phyloP scores from a whole-genome alignment of 177 flowering plant genomes.

The Vitis hybrid region DNA sequence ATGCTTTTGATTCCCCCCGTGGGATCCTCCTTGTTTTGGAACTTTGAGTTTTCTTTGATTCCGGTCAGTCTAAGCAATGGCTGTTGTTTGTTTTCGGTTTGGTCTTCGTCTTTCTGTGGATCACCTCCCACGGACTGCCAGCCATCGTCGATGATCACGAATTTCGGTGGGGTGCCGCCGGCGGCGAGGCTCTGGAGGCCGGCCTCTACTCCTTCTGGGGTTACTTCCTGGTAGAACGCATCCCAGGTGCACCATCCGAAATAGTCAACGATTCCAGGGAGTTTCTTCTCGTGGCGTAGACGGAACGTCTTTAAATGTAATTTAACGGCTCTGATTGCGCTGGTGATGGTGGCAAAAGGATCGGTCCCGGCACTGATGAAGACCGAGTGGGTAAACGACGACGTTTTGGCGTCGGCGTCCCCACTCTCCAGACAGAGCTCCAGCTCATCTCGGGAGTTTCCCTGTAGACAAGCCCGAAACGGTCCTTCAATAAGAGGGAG shows the following conservation, averaged over 20 bases:
- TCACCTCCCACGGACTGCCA: slow-evolving; percentile 85
- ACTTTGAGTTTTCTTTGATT: slow-evolving; percentile 73
- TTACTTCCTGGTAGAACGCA: slow-evolving; percentile 92
- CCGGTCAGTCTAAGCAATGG: slow-evolving; percentile 60
- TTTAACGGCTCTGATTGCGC: slow-evolving; percentile 64
- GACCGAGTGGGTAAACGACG: slow-evolving; percentile 59
- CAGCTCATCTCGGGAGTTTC: slow-evolving; percentile 64
- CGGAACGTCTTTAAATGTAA: slow-evolving; percentile 68
- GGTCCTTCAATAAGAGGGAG: slow-evolving; percentile 82
- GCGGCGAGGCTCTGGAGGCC: slow-evolving; percentile 64
- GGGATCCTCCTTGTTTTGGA: slow-evolving; percentile 52
- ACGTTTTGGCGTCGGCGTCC: slow-evolving; percentile 50
- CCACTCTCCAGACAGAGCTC: slow-evolving; percentile 89
- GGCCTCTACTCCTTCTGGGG: slow-evolving; percentile 83
- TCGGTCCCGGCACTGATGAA: slow-evolving; percentile 69
- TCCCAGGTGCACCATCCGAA: slow-evolving; percentile 99
- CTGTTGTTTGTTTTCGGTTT: slow-evolving; percentile 14
- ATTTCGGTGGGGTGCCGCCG: slow-evolving; percentile 79
- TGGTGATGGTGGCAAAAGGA: slow-evolving; percentile 64
- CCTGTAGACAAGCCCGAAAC: slow-evolving; percentile 77
- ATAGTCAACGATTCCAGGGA: slow-evolving; percentile 77
- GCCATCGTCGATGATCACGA: slow-evolving; percentile 95
- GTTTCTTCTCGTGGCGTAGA: slow-evolving; percentile 72
- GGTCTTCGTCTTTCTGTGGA: slow-evolving; percentile 12
- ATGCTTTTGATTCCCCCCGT: slow-evolving; percentile 55